These are phyloP conservation scores for Breviolum minutum DNA, from an alignment of 73 alveolate genomes.

Conservation along the genomic window DNA sequence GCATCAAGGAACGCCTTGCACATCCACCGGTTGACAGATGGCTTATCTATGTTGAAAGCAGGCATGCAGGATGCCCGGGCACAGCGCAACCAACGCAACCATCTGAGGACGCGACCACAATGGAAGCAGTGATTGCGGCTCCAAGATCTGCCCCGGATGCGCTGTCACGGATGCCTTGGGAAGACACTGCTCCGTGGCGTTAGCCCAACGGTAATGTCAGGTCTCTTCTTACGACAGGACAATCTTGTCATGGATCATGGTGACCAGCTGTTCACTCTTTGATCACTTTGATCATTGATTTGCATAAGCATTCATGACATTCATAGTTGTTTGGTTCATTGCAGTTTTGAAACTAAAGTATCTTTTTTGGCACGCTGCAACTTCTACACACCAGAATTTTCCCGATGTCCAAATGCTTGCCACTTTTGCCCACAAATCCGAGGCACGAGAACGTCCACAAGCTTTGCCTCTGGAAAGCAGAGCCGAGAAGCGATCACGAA, in stretches of 20 bases:
- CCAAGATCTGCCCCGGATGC: background rate
- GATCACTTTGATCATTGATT: no score
- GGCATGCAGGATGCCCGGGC: no score
- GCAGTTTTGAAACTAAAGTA: no score
- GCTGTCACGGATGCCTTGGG: background rate
- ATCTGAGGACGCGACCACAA: background rate
- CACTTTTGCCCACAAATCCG: background rate
- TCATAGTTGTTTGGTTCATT: no score
- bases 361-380: background rate
- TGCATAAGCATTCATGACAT: no score
- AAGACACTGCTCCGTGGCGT: background rate
- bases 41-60: no score
- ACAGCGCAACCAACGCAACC: background rate
- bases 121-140: constrained; percentile 3
- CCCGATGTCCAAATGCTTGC: background rate
- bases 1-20: background rate
- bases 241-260: no score
- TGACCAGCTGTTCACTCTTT: no score
- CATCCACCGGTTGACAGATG: background rate
- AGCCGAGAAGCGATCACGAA: background rate
- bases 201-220: no score
- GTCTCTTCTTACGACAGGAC: no score
- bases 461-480: constrained; percentile 36
- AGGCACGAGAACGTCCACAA: background rate
- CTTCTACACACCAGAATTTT: background rate